Conservation (phyloP, 2,329 filamentous ascomycete genomes). For the Ophiostoma montium region DNA sequence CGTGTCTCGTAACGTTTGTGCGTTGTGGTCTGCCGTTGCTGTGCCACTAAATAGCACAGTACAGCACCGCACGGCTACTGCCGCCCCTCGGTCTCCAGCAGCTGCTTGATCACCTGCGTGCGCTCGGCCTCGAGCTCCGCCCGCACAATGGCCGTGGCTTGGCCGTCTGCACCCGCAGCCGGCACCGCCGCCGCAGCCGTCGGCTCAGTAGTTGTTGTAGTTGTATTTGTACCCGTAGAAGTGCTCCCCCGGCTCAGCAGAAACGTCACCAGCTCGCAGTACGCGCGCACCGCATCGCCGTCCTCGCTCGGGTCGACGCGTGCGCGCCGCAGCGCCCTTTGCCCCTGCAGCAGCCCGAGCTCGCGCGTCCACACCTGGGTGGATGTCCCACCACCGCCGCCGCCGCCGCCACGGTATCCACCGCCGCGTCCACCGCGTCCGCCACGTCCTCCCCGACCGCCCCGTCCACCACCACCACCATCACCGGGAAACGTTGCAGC, state of each 20-base stretch:
- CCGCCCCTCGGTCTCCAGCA: constrained; percentile 31
- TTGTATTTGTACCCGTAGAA: no score
- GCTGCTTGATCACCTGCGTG: constrained; percentile 33
- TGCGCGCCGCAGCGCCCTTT: constrained; percentile 36
- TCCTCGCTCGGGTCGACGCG: constrained; percentile 36
- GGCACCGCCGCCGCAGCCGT: constrained; percentile 21
- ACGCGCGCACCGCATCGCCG: constrained; percentile 47
- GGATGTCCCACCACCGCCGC: neutral
- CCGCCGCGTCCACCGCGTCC: neutral
- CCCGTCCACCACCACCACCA: neutral
- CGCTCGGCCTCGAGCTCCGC: constrained; percentile 34
- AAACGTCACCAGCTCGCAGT: constrained; percentile 40
- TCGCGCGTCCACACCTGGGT: constrained; percentile 38
- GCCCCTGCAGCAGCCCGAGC: constrained; percentile 40
- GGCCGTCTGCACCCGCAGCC: no score
- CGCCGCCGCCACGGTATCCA: neutral
- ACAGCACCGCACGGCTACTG: neutral
- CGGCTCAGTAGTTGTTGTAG: no score
- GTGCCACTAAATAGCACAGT: neutral
- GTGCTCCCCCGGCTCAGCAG: constrained; percentile 25
- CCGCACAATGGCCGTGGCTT: constrained; percentile 25
- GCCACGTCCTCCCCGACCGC: neutral
- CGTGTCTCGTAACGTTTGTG: neutral
- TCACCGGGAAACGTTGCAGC: neutral
- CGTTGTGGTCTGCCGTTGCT: neutral